These are phyloP conservation scores for Oryza australiensis DNA, from an alignment of 176 grass and related monocot genomes.

Conservation along the genomic window DNA sequence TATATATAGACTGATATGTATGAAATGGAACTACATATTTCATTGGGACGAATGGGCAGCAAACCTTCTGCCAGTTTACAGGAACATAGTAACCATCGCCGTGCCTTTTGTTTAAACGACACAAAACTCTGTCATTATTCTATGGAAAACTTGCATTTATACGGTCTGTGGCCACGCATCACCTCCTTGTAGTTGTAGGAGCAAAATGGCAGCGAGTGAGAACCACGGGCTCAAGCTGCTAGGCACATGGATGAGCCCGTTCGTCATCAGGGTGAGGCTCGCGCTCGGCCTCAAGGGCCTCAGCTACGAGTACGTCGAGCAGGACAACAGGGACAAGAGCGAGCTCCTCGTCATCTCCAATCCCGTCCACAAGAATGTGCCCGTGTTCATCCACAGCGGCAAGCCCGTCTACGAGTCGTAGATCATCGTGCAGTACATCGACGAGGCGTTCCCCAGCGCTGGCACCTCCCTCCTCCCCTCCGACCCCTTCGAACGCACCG, in stretches of 20 bases:
- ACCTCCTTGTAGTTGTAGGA: background rate
- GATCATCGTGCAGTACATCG: conserved; percentile 67
- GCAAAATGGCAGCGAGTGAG: background rate
- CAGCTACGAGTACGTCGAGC: conserved; percentile 47
- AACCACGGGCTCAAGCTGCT: conserved; percentile 43
- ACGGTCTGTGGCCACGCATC: too few relatives aligned
- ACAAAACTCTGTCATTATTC: background rate
- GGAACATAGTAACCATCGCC: background rate
- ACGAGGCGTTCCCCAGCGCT: conserved; percentile 38
- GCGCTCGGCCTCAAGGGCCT: conserved; percentile 59
- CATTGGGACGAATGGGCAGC: background rate
- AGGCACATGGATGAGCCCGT: conserved; percentile 33
- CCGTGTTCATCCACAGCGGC: conserved; percentile 53
- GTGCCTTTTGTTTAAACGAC: background rate
- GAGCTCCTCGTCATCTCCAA: conserved; percentile 46
- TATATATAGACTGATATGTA: too few relatives aligned
- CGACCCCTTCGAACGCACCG: conserved; percentile 45
- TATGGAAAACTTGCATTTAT: background rate
- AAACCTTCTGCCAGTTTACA: background rate
- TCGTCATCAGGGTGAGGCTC: conserved; percentile 33
- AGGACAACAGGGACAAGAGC: conserved; percentile 53
- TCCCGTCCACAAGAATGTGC: conserved; percentile 56
- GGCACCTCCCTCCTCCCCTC: conserved; percentile 33
- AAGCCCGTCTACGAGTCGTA: conserved; percentile 47
- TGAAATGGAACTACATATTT: background rate